phyloP scores from a whole-genome alignment of 371 early-diverging fungal species.

The Actinomortierella ambigua region DNA sequence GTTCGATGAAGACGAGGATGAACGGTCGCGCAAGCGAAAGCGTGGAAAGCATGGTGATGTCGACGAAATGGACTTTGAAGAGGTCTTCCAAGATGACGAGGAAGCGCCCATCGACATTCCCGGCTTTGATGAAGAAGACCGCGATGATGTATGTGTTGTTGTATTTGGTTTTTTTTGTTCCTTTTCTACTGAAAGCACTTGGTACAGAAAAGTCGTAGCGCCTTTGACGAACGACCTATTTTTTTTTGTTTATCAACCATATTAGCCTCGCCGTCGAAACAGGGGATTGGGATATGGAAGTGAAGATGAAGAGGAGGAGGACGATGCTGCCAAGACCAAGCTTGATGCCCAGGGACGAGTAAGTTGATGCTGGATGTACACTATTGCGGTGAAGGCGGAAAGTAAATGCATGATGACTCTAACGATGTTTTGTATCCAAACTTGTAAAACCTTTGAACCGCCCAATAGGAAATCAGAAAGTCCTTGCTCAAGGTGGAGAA shows the following conservation, averaged over 20 bases:
- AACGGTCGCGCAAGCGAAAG: conserved; percentile 30
- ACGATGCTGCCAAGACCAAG: conserved; percentile 35
- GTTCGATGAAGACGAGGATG: conserved; percentile 47
- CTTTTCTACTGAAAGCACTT: conserved; percentile 50
- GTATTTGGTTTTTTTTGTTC: conserved; percentile 10
- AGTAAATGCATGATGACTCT: too few relatives aligned
- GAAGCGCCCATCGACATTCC: conserved; percentile 71
- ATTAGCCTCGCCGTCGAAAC: too few relatives aligned
- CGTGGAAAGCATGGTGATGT: conserved; percentile 58
- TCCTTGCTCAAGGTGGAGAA: conserved; percentile 74
- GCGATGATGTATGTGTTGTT: conserved; percentile 34
- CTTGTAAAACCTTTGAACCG: too few relatives aligned
- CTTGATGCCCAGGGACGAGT: conserved; percentile 56
- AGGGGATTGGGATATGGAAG: too few relatives aligned
- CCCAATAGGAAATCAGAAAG: conserved; percentile 68
- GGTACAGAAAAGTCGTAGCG: conserved; percentile 42
- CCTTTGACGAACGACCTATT: too few relatives aligned
- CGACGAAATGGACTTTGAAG: conserved; percentile 76
- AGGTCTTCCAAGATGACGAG: conserved; percentile 86
- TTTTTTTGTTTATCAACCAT: too few relatives aligned
- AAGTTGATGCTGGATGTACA: conserved; percentile 7
- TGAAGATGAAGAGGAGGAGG: conserved; percentile 19
- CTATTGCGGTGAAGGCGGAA: conserved; percentile 3
- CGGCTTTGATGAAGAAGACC: conserved; percentile 50
- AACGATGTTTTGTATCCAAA: too few relatives aligned